Base-by-base conservation (phyloP, 1,139 yeast genomes). In the Saccharomycopsis hybrid region DNA sequence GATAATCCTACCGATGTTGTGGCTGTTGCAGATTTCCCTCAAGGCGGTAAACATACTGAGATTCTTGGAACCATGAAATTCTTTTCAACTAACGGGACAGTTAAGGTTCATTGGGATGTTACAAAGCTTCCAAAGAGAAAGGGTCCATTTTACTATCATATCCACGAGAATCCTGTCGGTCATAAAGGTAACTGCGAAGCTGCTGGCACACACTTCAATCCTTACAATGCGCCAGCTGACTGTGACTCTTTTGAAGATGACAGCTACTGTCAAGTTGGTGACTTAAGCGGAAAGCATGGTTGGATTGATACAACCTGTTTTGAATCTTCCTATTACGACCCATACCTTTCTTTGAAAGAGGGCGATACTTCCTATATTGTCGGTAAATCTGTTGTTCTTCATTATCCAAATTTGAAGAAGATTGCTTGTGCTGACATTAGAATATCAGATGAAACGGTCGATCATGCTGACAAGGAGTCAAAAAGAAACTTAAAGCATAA, bases 281-380 rank as follows among this genome's bases (percentile, higher is more conserved):
- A 80, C 59, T 73, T 80, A 56, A 74, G 81, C 43, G 85, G 85
- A 33, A 80, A 79, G 59, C 82, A 79, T 61, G 85, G 85, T 2
- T 68, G 69, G 64, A 75, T 79, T 55, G 70, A 76, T 58, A 68
- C 78, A 29, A 77, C 81, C 2, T 76, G 81, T 58, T 76, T 72
- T 62, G 78, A 76, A 59, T 67, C 76, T 30, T 70, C 69, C 53
- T 79, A 75, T 59, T 60, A 67, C 47, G 85, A 79, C 58, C 78
- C 78, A 3, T 79, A 69, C 61, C 61, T 79, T 51, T 75, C 82
- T 0, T 71, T 79, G 58, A 69, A 77, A 57, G 68, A 71, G 36
- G 62, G 62, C 38, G 69, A 76, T 35, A 72, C 73, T 44, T 68
- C 80, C 9, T 74, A 66, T 57, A 69, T 79, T 57, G 73, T 80